These are phyloP conservation scores for Cladophialophora yegresii DNA, from an alignment of 2,329 filamentous ascomycete species.

Conservation along the genomic window DNA sequence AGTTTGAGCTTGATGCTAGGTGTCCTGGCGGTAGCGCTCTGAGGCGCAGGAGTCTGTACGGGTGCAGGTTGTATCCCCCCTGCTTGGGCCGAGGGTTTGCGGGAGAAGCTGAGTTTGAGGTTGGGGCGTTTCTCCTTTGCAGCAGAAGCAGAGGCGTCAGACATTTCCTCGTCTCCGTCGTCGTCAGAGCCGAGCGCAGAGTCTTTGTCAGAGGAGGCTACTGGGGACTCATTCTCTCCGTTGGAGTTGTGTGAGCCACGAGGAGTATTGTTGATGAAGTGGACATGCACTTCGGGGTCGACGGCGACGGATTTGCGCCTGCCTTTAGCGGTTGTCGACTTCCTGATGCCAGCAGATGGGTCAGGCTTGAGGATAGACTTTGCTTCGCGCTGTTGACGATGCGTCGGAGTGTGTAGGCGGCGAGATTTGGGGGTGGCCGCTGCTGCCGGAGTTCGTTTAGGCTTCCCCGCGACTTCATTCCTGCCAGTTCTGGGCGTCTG, in stretches of 20 bases:
- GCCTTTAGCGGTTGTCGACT: background rate
- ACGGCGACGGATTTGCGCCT: conserved; percentile 16
- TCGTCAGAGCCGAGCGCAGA: background rate
- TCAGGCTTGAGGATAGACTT: conserved; percentile 23
- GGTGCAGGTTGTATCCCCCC: conserved; percentile 18
- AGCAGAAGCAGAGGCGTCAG: conserved; percentile 12
- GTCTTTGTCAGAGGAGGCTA: conserved; percentile 1
- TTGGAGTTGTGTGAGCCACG: conserved; percentile 13
- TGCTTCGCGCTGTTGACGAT: conserved; percentile 16
- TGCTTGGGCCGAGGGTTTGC: conserved; percentile 26
- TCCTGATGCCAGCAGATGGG: background rate
- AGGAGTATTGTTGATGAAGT: conserved; percentile 1
- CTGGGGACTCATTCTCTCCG: conserved; percentile 25
- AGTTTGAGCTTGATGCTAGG: conserved; percentile 37
- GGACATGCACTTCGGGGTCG: conserved; percentile 13
- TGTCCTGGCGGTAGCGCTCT: conserved; percentile 25
- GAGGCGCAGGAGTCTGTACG: conserved; percentile 28
- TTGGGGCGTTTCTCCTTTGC: conserved; percentile 31
- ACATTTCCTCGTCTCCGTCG: conserved; percentile 17
- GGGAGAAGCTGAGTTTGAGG: conserved; percentile 38
- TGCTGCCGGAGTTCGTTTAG: background rate
- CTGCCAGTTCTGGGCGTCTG: conserved; percentile 7
- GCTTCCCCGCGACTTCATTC: conserved; percentile 1
- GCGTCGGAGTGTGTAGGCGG: conserved; percentile 16
- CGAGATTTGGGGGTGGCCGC: conserved; percentile 7